phyloP scores from a whole-genome alignment of 306 rosid genomes.

The Quillaja saponaria region DNA sequence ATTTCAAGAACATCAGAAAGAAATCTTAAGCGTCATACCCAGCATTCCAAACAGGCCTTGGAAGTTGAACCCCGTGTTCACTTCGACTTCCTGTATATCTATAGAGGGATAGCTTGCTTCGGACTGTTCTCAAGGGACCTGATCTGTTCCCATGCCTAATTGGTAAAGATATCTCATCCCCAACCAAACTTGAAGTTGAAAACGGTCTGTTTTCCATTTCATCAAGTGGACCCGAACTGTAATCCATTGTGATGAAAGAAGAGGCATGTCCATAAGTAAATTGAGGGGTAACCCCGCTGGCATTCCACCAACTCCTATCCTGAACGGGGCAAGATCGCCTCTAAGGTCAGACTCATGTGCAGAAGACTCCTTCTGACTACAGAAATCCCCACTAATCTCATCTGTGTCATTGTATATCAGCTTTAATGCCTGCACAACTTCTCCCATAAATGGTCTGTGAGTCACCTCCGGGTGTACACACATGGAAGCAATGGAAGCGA shows the following conservation, averaged over 20 bases:
- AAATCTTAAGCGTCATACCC: slow-evolving; percentile 50
- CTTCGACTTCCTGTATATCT: slow-evolving; percentile 71
- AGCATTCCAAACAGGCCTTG: slow-evolving; percentile 52
- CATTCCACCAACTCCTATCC: slow-evolving; percentile 87
- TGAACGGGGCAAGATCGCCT: slow-evolving; percentile 64
- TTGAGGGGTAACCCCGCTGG: slow-evolving; percentile 59
- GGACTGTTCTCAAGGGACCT: slow-evolving; percentile 72
- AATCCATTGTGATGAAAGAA: slow-evolving; percentile 78
- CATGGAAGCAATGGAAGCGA: slow-evolving; percentile 94
- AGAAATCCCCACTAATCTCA: slow-evolving; percentile 74
- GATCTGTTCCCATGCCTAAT: slow-evolving; percentile 76
- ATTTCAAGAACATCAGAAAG: slow-evolving; percentile 39
- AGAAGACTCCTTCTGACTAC: slow-evolving; percentile 71
- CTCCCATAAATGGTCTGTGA: slow-evolving; percentile 95
- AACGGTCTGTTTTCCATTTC: slow-evolving; percentile 67
- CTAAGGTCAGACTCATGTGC: slow-evolving; percentile 66
- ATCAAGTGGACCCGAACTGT: slow-evolving; percentile 85
- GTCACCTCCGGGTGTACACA: slow-evolving; percentile 87
- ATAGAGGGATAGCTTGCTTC: slow-evolving; percentile 66
- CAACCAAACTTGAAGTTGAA: slow-evolving; percentile 66
- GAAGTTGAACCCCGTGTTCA: slow-evolving; percentile 67
- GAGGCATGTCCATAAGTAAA: slow-evolving; percentile 59
- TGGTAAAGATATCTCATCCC: slow-evolving; percentile 63
- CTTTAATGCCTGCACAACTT: slow-evolving; percentile 97
- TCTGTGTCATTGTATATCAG: slow-evolving; percentile 72